phyloP scores from a whole-genome alignment of 2,329 filamentous ascomycete species.

The Microdochium trichocladiopsis region DNA sequence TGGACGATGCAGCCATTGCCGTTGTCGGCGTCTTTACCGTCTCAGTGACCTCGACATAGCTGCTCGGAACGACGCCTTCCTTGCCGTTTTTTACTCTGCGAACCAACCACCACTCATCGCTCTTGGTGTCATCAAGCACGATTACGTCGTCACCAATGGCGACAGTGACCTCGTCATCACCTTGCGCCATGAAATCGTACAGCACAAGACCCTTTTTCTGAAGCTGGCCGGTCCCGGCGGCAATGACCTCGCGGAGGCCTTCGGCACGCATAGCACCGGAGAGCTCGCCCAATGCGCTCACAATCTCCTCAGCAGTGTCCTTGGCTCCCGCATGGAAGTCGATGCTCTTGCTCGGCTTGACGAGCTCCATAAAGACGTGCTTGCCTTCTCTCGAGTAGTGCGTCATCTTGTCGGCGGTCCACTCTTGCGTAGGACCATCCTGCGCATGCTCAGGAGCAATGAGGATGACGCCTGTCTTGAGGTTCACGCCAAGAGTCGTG shows the following conservation, averaged over 20 bases:
- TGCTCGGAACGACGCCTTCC: constrained; percentile 93
- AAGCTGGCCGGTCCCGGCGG: constrained; percentile 62
- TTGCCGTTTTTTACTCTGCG: constrained; percentile 83
- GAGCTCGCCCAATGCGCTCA: constrained; percentile 79
- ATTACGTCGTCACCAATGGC: constrained; percentile 84
- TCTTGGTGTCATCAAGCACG: constrained; percentile 81
- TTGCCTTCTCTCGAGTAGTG: constrained; percentile 98
- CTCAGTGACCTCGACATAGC: constrained; percentile 86
- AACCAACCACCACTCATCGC: constrained; percentile 98
- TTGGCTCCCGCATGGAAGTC: constrained; percentile 97
- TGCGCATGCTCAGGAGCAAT: constrained; percentile 79
- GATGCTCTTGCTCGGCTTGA: constrained; percentile 86
- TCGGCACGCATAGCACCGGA: constrained; percentile 81
- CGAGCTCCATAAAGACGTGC: constrained; percentile 91
- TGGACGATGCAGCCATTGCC: constrained; percentile 7
- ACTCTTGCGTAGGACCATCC: constrained; percentile 83
- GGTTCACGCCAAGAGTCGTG: constrained; percentile 90
- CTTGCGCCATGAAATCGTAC: constrained; percentile 95
- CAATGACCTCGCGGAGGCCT: constrained; percentile 76
- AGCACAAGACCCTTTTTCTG: constrained; percentile 81
- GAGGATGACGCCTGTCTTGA: constrained; percentile 80
- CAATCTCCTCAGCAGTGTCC: constrained; percentile 92
- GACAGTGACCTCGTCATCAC: constrained; percentile 93
- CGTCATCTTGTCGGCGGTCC: constrained; percentile 91
- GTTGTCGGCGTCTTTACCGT: constrained; percentile 45